Evolutionary conservation across 805 yeast genomes (phyloP), one percentile per base, ranked within the genome.

Genomic region (Monosporozyma aerobia): DNA sequence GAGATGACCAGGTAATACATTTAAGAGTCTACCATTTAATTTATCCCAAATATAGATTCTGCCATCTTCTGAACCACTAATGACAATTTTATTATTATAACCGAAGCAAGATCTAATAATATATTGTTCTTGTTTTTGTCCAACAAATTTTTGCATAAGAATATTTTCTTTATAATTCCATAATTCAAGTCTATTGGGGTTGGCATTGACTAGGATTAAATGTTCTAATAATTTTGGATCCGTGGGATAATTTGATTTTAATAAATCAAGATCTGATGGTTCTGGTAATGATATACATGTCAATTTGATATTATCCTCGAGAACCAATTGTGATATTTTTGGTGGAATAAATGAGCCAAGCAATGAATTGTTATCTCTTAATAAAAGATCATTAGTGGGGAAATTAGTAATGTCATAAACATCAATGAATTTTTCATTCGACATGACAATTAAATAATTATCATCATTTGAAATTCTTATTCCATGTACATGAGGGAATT

Each of bases 41-140:
- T 83, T 74, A 61, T 86, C 86, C 95, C 96, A 89, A 2, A 90
- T 72, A 63, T 82, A 88, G 3, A 87, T 75, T 51, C 77, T 73
- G 0, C 89, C 89, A 65, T 90, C 95, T 62, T 87, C 95, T 46
- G 90, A 81, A 0, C 97, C 96, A 57, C 89, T 80, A n/a, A 84
- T 70, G 0, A 88, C 78, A 49, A 87, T 71, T 56, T 82, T 81
- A 58, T 87, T 92, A 54, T 80, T 75, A 53, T 77, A 75, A 0
- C 95, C 95, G 63, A 89, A 83, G 57, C 88, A 77, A 1, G 95
- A 82, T 48, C 95, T 74, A 22, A 90, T 80, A 40, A 89, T 81
- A 60, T 74, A 83, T 27, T 82, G 76, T 30, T 79, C 77, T 64
- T 87, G 95, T 52, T 77, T 76, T 62, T 85, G 87, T 1, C 96